Evolutionary conservation across 495 filamentous ascomycete genomes (phyloP).

Genomic region (Penicillium atrosanguineum): DNA sequence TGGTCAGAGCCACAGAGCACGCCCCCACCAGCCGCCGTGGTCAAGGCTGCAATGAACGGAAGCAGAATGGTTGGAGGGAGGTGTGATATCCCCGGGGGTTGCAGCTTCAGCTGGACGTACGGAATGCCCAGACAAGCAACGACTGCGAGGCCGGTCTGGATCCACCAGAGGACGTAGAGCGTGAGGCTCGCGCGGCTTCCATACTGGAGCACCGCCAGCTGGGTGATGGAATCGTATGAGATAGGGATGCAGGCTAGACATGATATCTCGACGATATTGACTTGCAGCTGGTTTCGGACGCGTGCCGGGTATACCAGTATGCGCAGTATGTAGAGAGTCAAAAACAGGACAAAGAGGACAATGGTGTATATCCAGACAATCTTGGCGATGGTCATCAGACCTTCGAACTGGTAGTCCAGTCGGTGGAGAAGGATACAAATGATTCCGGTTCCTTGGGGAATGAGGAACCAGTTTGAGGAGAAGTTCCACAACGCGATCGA

Average conservation of each 20-base stretch:
- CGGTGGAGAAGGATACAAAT: slow-evolving; percentile 26
- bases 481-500: slow-evolving; percentile 29
- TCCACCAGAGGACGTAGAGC: slow-evolving; percentile 34
- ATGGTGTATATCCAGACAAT: slow-evolving; percentile 37
- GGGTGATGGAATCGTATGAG: slow-evolving; percentile 27
- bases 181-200: slow-evolving; percentile 16
- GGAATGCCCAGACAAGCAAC: slow-evolving; percentile 22
- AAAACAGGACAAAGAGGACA: slow-evolving; percentile 13
- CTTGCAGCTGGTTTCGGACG: slow-evolving; percentile 20
- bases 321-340: slow-evolving; percentile 29
- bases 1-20: slow-evolving; percentile 17
- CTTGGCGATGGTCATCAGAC: slow-evolving; percentile 23
- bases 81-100: slow-evolving; percentile 20
- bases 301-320: slow-evolving; percentile 24
- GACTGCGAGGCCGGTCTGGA: slow-evolving; percentile 23
- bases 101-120: slow-evolving; percentile 28
- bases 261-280: slow-evolving; percentile 27
- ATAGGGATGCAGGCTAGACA: slow-evolving; percentile 34
- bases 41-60: slow-evolving; percentile 30
- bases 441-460: slow-evolving; percentile 33
- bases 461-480: slow-evolving; percentile 31
- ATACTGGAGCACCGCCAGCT: slow-evolving; percentile 24
- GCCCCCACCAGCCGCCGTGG: slow-evolving; percentile 30
- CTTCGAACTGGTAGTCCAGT: slow-evolving; percentile 33
- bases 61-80: slow-evolving; percentile 23